Base-by-base conservation (phyloP, 2,329 filamentous ascomycete species). In the Bipolaris sorokiniana region DNA sequence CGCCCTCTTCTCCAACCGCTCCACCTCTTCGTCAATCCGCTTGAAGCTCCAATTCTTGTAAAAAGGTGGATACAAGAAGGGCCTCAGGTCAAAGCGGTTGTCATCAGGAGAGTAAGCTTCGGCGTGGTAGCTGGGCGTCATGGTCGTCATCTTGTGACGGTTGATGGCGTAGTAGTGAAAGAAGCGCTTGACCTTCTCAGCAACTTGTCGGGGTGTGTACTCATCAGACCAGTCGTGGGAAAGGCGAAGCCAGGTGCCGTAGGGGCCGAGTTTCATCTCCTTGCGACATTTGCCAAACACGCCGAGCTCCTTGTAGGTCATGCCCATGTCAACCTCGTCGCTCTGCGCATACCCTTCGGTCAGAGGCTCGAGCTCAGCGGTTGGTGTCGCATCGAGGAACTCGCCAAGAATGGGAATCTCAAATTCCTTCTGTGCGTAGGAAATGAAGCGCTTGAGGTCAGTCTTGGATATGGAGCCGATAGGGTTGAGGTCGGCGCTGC, bases 391-490 rank as follows among this genome's bases (percentile, higher is more conserved):
- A 18, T 70, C 65, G 50, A 92, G 74, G 77, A 92, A 93, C 9
- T 85, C 81, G 9, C 85, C 74, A 1, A 92, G 82, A 51, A 89
- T 84, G 0, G 88, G 87, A 1, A 93, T 75, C 5, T 83, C 73
- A 67, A 90, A 91, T 34, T 82, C 61, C 0, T 41, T 61, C 1
- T 58, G 41, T 0, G 73, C 71, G 82, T 85, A 92, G n/a, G 77
- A 78, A 57, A 92, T 89, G 76, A 93, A 92, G 9, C 82, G 77
- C 72, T 90, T 90, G 1, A 91, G 78, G 65, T 92, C 90, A 1
- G 81, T 85, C 73, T 91, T 92, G 55, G 79, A 82, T 54, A 87
- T 84, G 10, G 76, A 76, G 22, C 81, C 87, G 48, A 89, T 88
- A 3, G 87, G 87, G 64, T 89, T 77, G 60, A 77, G 78, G 37